Evolutionary conservation across 2,329 filamentous ascomycete species (phyloP), one percentile per base, ranked within the genome.

Genomic region (Microsporum canis): DNA sequence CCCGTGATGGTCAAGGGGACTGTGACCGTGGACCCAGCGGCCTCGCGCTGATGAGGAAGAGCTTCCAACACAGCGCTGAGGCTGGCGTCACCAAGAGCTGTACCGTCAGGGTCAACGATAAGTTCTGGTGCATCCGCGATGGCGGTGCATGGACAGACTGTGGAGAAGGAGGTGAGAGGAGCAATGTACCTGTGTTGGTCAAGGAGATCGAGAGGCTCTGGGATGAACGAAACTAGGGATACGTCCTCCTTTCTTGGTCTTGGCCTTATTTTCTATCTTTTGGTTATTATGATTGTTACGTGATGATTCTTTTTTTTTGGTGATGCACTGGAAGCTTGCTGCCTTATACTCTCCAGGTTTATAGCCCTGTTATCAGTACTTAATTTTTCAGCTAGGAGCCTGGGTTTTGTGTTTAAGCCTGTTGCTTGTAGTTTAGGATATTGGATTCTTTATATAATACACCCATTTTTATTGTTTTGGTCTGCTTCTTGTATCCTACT

Each of bases 81-180:
- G 82, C 83, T 57, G 84, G 84, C 33, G 84, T 90, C 1, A 86
- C 78, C 33, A 86, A 82, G 68, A 90, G 87, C 76, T 91, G 88
- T 74, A 92, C 89, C 8, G 82, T 94, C 60, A 83, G 92, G 57
- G 76, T 99, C 57, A 81, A 95, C 70, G 80, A 89, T 61, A 78
- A 92, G 72, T 78, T 88, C 60, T 89, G 94, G 77, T 99, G 94
- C 75, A 82, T 97, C 65, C 82, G 87, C 58, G 91, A 97, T 71
- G 83, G 77, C 29, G 87, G 86, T 10, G 71, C 87, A 69, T 97
- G 91, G 90, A 86, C 77, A 61, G 82, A 94, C 66, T 96, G 92
- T 71, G 84, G 86, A 3, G 80, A 68, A 87, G 89, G 57, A 68
- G 84, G 61, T 77, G 78, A 65, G 83, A 74, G 73, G 3, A 73